Base-by-base conservation (phyloP, 371 early-diverging fungal genomes). In the Umbelopsis sp. region DNA sequence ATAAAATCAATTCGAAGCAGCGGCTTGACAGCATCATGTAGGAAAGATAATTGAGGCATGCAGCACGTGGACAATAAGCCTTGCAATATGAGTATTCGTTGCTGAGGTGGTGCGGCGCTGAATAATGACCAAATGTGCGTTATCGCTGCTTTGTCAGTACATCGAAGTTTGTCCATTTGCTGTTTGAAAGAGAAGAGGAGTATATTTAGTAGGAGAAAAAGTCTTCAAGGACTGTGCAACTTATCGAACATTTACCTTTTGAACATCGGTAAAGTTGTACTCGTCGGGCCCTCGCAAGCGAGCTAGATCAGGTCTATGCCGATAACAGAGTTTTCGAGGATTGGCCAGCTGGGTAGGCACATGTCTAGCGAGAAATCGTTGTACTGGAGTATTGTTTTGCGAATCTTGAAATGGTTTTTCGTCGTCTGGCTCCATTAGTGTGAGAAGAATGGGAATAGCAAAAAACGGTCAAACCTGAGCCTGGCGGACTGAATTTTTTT, bases 1-100 rank as follows among this genome's bases (percentile, higher is more conserved):
- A 96, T 76, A 74, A 94, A 91, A 77, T 97, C 97, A 41, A 97
- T 89, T 20, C 92, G 87, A 38, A 94, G 78, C 57, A 90, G 74
- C 14, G 88, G 89, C 53, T 89, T 87, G 46, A 91, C 86, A 7
- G 81, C 85, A 50, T 89, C 84, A 44, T 90, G 85, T 24, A 93
- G 78, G 67, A 89, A 89, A 1, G 95, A 93, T 8, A 96, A 88
- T 73, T 93, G 92, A 22, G 91, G 91, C 74, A 91, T 85, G 65
- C 92, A 93, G 66, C 86, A 89, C 38, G 87, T 86, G 50, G 89
- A 87, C 22, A 94, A 80, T n/a, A 94, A 71, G 1, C 93, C 92
- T 72, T 83, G 78, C n/a, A 91, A 72, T 9, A 92, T 90, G 10
- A 91, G 73, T 38, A 82, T 74, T 7, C 91, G 84, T 64, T 83